phyloP scores from a whole-genome alignment of 306 rosid species.

The Fragaria iinumae region DNA sequence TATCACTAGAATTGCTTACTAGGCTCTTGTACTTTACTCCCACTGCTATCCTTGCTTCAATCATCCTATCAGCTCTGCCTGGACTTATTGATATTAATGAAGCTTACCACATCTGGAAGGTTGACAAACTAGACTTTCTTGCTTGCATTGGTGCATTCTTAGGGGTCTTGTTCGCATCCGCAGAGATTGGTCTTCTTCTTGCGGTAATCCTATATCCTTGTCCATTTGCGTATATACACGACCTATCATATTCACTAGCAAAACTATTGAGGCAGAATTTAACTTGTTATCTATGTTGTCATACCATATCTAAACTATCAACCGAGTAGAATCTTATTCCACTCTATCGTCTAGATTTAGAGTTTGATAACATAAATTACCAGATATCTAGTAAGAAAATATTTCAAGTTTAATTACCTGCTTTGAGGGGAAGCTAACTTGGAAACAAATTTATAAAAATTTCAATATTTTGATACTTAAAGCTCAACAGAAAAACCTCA shows the following conservation, averaged over 20 bases:
- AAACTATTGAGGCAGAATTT: not conserved
- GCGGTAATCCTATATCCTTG: constrained; percentile 48
- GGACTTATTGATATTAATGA: constrained; percentile 68
- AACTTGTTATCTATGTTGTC: not conserved
- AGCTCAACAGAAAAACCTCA: not conserved
- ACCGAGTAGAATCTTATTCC: not conserved
- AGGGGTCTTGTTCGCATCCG: constrained; percentile 81
- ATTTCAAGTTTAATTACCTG: not conserved
- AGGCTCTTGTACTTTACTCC: constrained; percentile 81
- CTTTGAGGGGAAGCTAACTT: not conserved
- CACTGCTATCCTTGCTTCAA: constrained; percentile 72
- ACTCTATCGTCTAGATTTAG: not conserved
- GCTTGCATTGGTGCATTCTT: constrained; percentile 74
- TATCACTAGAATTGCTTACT: constrained; percentile 63
- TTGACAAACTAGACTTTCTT: constrained; percentile 83
- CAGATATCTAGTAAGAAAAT: not conserved
- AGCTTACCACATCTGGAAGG: constrained; percentile 72
- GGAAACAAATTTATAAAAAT: not conserved
- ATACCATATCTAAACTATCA: not conserved
- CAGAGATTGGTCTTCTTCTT: constrained; percentile 71
- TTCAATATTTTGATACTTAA: not conserved
- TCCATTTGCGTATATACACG: not conserved
- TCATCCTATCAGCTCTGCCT: constrained; percentile 83
- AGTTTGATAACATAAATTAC: not conserved
- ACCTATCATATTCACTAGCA: not conserved